Conservation (phyloP, 441 rosid species). For the Geranium incanum region DNA sequence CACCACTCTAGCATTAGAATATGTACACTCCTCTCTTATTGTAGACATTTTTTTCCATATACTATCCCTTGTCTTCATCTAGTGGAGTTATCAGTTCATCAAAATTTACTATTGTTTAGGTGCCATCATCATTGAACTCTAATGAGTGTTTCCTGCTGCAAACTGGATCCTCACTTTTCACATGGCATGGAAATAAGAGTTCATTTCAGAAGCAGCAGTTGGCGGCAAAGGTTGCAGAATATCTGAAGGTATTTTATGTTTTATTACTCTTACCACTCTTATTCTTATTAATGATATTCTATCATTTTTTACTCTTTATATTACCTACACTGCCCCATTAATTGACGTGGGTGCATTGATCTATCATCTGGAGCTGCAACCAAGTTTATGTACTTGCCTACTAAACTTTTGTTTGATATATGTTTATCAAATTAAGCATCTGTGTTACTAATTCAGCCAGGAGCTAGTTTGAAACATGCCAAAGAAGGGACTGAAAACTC, state of each 20-base stretch:
- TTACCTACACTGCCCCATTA: neutral
- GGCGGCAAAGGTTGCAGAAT: conserved; percentile 73
- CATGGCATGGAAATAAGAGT: conserved; percentile 96
- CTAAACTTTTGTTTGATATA: neutral
- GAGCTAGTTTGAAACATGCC: conserved; percentile 72
- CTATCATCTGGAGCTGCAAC: too few species aligned
- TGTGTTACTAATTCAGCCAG: conserved; percentile 51
- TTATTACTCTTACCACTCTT: too few species aligned
- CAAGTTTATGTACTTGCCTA: neutral
- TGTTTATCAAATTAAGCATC: conserved; percentile 2
- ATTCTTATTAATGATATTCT: neutral
- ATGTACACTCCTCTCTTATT: neutral
- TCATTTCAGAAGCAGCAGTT: conserved; percentile 77
- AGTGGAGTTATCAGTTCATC: neutral
- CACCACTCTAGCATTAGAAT: neutral
- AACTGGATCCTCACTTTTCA: conserved; percentile 83
- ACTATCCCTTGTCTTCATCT: neutral
- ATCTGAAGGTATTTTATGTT: conserved; percentile 55
- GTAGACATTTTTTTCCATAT: neutral
- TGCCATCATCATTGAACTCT: conserved; percentile 80
- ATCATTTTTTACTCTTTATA: neutral
- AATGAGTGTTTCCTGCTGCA: conserved; percentile 87
- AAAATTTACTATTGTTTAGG: conserved; percentile 36
- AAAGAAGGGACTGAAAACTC: conserved; percentile 99
- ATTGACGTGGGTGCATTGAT: neutral